Evolutionary conservation across 2,329 filamentous ascomycete genomes (phyloP).

Genomic region (Blastomyces percursus): DNA sequence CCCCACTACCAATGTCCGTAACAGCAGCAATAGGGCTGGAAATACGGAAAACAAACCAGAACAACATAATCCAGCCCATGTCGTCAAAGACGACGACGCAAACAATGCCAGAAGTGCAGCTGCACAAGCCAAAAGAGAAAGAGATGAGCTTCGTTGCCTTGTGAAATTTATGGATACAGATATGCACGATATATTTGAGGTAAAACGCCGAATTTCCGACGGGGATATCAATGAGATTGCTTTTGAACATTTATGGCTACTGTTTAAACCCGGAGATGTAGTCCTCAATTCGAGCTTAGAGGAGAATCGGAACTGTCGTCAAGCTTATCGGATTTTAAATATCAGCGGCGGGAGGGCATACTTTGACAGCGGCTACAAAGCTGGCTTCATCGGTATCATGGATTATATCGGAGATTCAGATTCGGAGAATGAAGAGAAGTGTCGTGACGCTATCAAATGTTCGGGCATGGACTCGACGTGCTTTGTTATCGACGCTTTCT

Average conservation of each 20-base stretch:
- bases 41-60: neutral
- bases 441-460: neutral
- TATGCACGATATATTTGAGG: conserved; percentile 1
- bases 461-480: neutral
- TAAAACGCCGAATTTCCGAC: neutral
- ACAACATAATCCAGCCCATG: neutral
- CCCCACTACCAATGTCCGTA: neutral
- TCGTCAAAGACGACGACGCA: neutral
- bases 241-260: conserved; percentile 4
- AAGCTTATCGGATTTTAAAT: conserved; percentile 1
- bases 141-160: conserved; percentile 2
- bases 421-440: conserved; percentile 4
- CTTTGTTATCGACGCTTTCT: neutral
- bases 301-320: neutral
- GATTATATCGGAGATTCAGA: conserved; percentile 2
- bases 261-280: neutral
- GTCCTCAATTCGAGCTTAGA: neutral
- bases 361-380: neutral
- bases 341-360: neutral
- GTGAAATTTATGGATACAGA: conserved; percentile 5
- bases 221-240: neutral
- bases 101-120: neutral
- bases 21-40: neutral
- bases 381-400: neutral
- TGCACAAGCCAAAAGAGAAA: neutral